Evolutionary conservation across 805 yeast genomes (phyloP).

Genomic region (Pichia paraexigua): DNA sequence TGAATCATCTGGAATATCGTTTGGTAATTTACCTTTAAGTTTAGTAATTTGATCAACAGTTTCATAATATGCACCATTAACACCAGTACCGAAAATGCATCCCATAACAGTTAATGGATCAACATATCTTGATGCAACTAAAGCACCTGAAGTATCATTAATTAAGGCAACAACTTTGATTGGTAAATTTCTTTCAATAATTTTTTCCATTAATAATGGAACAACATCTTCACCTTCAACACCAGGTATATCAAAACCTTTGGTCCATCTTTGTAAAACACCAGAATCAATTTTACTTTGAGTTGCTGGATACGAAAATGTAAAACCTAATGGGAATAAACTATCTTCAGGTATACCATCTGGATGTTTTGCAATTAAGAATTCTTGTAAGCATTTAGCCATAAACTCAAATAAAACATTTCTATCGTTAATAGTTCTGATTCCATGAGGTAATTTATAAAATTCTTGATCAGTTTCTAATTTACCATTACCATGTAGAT

Average conservation of each 20-base stretch:
- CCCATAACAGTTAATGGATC: slow-evolving; percentile 93
- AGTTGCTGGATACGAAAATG: slow-evolving; percentile 87
- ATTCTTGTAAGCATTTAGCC: slow-evolving; percentile 73
- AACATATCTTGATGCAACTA: slow-evolving; percentile 92
- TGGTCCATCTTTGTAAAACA: slow-evolving; percentile 93
- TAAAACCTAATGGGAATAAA: slow-evolving; percentile 82
- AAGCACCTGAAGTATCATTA: slow-evolving; percentile 95
- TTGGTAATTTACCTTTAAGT: slow-evolving; percentile 62
- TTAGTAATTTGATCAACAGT: slow-evolving; percentile 69
- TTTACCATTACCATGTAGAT: slow-evolving; percentile 63
- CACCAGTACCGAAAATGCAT: slow-evolving; percentile 95
- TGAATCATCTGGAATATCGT: slow-evolving; percentile 58
- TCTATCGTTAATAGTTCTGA: slow-evolving; percentile 68
- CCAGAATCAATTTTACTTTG: slow-evolving; percentile 83
- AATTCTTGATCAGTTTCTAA: slow-evolving; percentile 87
- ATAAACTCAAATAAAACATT: slow-evolving; percentile 85
- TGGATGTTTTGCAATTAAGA: slow-evolving; percentile 62
- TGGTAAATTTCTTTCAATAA: slow-evolving; percentile 62
- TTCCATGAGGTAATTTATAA: slow-evolving; percentile 66
- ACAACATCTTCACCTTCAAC: slow-evolving; percentile 96
- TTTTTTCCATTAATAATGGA: slow-evolving; percentile 76
- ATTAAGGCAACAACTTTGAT: slow-evolving; percentile 88
- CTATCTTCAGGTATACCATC: slow-evolving; percentile 48
- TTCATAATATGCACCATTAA: slow-evolving; percentile 96
- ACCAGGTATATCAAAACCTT: slow-evolving; percentile 91